Conservation (phyloP, 2,329 filamentous ascomycete species). For the Apiospora marii region DNA sequence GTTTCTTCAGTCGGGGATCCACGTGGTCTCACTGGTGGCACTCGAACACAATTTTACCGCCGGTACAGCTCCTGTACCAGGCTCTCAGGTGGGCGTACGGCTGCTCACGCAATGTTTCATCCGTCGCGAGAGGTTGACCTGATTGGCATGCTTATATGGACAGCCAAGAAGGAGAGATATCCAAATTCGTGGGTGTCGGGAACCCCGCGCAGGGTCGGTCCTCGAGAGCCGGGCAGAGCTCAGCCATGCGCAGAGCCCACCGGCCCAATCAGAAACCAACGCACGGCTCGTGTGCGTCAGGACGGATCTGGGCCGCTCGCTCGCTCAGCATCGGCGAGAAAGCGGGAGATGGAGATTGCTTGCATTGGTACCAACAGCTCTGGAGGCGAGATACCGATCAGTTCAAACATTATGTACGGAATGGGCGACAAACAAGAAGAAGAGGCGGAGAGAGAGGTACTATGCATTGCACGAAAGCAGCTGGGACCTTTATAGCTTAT, state of each 20-base stretch:
- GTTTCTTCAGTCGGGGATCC: background rate
- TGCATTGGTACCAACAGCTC: background rate
- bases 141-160: slow-evolving; percentile 3
- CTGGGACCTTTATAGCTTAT: background rate
- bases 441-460: background rate
- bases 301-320: background rate
- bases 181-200: slow-evolving; percentile 3
- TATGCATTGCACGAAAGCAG: background rate
- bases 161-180: background rate
- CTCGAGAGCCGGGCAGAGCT: background rate
- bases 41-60: background rate
- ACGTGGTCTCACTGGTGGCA: background rate
- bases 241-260: slow-evolving; percentile 1
- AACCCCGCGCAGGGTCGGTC: slow-evolving; percentile 12
- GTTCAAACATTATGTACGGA: background rate
- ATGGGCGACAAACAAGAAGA: background rate
- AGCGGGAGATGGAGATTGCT: background rate
- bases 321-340: background rate
- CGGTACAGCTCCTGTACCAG: background rate
- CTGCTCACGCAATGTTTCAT: background rate
- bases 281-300: slow-evolving; percentile 3
- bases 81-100: background rate
- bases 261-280: slow-evolving; percentile 15
- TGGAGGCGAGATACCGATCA: background rate
- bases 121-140: background rate